Conservation (phyloP, 1,284 basidiomycete genomes). For the Irpex lacteus region DNA sequence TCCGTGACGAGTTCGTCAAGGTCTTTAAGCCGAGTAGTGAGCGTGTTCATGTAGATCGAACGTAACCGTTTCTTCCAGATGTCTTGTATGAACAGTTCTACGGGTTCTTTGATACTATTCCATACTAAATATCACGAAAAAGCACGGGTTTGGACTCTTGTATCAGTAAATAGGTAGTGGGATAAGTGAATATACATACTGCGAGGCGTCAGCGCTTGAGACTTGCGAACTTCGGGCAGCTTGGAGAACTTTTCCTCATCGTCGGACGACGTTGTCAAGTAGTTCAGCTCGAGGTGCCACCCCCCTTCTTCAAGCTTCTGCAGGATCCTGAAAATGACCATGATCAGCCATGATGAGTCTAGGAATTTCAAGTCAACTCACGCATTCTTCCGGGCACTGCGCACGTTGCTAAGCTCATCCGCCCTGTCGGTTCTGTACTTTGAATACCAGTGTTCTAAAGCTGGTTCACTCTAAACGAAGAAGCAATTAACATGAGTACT, state of each 20-base stretch:
- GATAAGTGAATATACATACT: neutral
- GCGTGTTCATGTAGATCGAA: neutral
- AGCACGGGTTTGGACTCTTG: too few relatives aligned
- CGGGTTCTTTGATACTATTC: neutral
- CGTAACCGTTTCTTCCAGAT: neutral
- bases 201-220: neutral
- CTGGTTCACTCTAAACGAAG: neutral
- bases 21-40: neutral
- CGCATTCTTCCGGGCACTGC: neutral
- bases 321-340: too few relatives aligned
- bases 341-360: too few relatives aligned
- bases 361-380: neutral
- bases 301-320: neutral
- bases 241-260: neutral
- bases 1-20: neutral
- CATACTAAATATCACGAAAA: neutral
- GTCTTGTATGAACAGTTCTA: neutral
- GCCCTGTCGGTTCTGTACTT: neutral
- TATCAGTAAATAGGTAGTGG: neutral
- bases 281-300: neutral
- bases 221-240: neutral
- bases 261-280: neutral
- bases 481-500: neutral
- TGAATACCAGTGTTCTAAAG: neutral
- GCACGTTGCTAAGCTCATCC: neutral